Base-by-base conservation (phyloP, 2,329 filamentous ascomycete species). In the Trichoderma asperellum region DNA sequence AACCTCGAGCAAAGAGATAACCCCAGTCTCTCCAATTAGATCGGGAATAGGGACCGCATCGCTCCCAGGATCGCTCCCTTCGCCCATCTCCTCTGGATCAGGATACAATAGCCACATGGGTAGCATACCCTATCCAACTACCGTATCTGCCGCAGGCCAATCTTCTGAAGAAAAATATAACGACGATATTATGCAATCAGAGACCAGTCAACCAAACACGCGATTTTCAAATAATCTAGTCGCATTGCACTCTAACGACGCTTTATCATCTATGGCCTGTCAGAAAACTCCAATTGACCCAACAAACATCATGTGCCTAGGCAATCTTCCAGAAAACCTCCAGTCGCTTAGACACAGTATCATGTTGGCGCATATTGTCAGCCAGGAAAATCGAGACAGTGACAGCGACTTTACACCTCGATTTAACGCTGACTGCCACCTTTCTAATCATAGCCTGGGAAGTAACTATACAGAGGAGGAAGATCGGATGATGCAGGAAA, bases 391-490 rank as follows among this genome's bases (percentile, higher is more conserved):
- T 34, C 61, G 55, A 24, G 58, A 61, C 57, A 40, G 55, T 5
- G 37, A 35, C 34, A 58, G 56, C 65, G 47, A 52, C 21, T 57
- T 71, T 16, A 29, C 47, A 3, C 34, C 63, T 21, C 47, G 68
- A 10, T 66, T 72, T 10, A 69, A 69, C 29, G 57, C 71, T 0
- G 56, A 70, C 10, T 71, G 71, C 14, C 63, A 68, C 14, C 56
- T 72, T 66, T 69, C 78, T 68, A 58, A 77, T 71, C 70, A 57
- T 68, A 88, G 85, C 2, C 75, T 88, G 8, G 86, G 86, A 24
- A 88, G 86, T 74, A 87, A 88, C 69, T 88, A 82, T 72, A 88
- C 86, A 0, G 82, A 86, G 11, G 83, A 88, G 29, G 84, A 88
- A 71, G 83, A 85, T 70, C 75, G 77, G 7, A 73, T 77, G 14